Percentiles rank a stretch among this genome's conserved stretches.
phyloP scores from a whole-genome alignment of 2,329 filamentous ascomycete species.

The Monosporascus sp. region DNA sequence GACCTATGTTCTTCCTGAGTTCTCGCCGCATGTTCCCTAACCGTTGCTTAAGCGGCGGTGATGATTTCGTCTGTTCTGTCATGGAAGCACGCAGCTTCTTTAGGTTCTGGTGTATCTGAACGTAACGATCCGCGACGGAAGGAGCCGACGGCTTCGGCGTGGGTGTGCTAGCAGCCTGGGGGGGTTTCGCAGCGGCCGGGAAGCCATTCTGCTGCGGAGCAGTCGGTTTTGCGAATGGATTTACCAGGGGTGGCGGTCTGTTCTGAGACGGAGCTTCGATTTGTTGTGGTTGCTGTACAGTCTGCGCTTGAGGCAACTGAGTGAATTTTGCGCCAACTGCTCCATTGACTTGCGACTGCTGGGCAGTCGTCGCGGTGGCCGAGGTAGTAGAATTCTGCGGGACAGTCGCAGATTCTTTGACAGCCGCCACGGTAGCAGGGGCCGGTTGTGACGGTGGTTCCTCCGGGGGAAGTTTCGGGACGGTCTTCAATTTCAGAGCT shows the following conservation, averaged over 20 bases:
- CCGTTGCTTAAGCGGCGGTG: slow-evolving; percentile 54
- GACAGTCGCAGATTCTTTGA: neutral
- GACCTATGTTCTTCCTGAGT: slow-evolving; percentile 67
- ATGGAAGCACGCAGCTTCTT: slow-evolving; percentile 51
- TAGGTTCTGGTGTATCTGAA: slow-evolving; percentile 61
- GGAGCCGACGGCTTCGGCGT: slow-evolving; percentile 9
- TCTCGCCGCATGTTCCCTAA: slow-evolving; percentile 68
- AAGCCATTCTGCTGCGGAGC: slow-evolving; percentile 12
- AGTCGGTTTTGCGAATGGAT: slow-evolving; percentile 4
- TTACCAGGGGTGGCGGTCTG: slow-evolving; percentile 4
- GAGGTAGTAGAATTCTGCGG: neutral
- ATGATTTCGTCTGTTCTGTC: slow-evolving; percentile 47
- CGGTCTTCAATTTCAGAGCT: slow-evolving; percentile 39
- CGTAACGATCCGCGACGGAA: slow-evolving; percentile 36
- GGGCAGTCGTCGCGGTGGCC: slow-evolving; percentile 3
- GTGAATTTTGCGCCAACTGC: slow-evolving; percentile 5
- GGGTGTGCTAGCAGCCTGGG: slow-evolving; percentile 1
- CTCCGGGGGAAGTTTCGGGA: slow-evolving; percentile 36
- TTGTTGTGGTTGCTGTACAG: slow-evolving; percentile 1
- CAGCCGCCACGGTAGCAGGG: slow-evolving; percentile 1
- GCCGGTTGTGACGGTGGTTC: slow-evolving; percentile 11
- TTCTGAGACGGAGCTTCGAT: slow-evolving; percentile 4
- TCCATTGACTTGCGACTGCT: slow-evolving; percentile 13
- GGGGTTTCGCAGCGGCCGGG: slow-evolving; percentile 1
- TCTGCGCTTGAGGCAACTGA: slow-evolving; percentile 1